Evolutionary conservation across 306 rosid species (phyloP).

Genomic region (Oemleria cerasiformis): DNA sequence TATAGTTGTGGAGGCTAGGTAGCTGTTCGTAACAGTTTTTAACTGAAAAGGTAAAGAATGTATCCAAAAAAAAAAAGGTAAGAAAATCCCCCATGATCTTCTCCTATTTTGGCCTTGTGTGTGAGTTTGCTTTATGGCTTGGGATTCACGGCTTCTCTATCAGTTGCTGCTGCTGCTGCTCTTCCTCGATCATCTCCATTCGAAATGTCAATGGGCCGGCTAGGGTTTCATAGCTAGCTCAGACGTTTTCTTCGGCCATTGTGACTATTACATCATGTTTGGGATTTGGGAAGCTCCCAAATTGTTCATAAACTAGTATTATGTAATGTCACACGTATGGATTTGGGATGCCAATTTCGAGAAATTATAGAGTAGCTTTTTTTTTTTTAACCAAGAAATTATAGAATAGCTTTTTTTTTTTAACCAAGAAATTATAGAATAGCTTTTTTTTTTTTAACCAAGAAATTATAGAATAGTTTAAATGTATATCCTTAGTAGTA

Average conservation of each 20-base stretch:
- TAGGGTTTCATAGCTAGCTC: neutral
- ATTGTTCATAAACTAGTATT: neutral
- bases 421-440: too few species aligned
- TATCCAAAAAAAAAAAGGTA: too few species aligned
- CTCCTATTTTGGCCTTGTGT: constrained; percentile 27
- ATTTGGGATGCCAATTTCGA: neutral
- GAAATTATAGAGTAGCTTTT: too few species aligned
- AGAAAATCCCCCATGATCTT: constrained; percentile 33
- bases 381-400: too few species aligned
- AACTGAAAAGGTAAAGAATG: constrained; percentile 28
- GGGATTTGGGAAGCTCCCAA: neutral
- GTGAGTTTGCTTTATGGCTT: constrained; percentile 25
- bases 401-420: too few species aligned
- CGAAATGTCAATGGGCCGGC: neutral
- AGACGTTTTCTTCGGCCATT: neutral
- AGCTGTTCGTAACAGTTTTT: constrained; percentile 16
- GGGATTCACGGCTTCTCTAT: constrained; percentile 40
- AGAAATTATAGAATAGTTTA: too few species aligned
- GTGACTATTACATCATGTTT: constrained; percentile 4
- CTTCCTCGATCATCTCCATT: neutral
- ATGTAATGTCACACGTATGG: neutral
- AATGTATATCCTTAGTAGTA: too few species aligned
- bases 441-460: too few species aligned
- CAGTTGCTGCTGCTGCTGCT: neutral
- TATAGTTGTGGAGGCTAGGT: neutral